Conservation (phyloP, 2,329 filamentous ascomycete species). For the Chlorencoelia australis region DNA sequence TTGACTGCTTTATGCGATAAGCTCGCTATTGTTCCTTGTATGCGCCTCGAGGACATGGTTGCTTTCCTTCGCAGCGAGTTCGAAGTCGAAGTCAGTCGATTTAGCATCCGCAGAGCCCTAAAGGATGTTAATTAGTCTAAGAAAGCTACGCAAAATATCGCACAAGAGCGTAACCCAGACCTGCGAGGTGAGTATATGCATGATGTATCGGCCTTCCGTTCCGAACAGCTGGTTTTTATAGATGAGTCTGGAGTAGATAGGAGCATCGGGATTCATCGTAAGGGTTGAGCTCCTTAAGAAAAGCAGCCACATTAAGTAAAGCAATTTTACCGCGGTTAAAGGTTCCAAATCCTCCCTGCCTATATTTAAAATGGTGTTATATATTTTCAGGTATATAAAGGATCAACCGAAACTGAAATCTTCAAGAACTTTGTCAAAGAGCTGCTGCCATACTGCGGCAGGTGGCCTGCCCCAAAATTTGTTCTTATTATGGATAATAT, state of each 20-base stretch:
- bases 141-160: conserved; percentile 1
- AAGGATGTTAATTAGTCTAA: conserved; percentile 3
- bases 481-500: too few species aligned
- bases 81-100: conserved; percentile 2
- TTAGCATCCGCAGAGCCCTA: too few species aligned
- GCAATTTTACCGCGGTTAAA: background rate
- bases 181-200: conserved; percentile 3
- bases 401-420: background rate
- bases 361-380: background rate
- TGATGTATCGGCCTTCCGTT: background rate
- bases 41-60: conserved; percentile 1
- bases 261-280: background rate
- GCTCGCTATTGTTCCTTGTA: conserved; percentile 2
- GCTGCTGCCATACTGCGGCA: background rate
- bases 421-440: background rate
- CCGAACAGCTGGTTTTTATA: background rate
- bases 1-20: conserved; percentile 1
- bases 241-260: background rate
- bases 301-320: background rate
- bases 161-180: conserved; percentile 2
- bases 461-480: too few species aligned
- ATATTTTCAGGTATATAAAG: background rate
- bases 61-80: conserved; percentile 1
- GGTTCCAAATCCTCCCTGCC: background rate
- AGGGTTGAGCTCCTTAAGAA: background rate